Evolutionary conservation across 164 flowering plant species (phyloP).

Genomic region (Annona cherimola): DNA sequence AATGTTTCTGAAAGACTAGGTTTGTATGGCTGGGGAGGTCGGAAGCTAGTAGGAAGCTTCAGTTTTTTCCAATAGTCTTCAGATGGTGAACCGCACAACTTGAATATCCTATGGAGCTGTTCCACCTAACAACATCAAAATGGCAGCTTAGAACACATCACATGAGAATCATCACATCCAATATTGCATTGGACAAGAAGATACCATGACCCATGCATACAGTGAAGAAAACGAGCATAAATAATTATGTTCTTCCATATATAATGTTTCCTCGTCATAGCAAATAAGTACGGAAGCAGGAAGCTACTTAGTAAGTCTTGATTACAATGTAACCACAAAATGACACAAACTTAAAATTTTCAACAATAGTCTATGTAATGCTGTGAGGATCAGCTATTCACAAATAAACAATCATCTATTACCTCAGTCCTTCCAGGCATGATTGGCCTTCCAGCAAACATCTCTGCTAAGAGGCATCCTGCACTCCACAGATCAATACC

Average conservation of each 20-base stretch:
- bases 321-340: background rate
- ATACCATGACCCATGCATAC: background rate
- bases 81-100: constrained; percentile 71
- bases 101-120: constrained; percentile 67
- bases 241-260: background rate
- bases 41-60: constrained; percentile 43
- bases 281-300: background rate
- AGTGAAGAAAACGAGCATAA: background rate
- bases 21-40: constrained; percentile 51
- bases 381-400: background rate
- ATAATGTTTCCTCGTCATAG: background rate
- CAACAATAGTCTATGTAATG: background rate
- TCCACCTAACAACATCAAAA: constrained; percentile 44
- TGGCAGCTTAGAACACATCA: background rate
- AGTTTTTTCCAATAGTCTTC: constrained; percentile 62
- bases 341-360: background rate
- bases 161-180: background rate
- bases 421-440: constrained; percentile 78
- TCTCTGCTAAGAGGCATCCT: constrained; percentile 68
- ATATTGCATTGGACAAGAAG: background rate
- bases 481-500: constrained; percentile 81
- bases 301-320: background rate
- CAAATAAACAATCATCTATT: constrained; percentile 5
- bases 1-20: constrained; percentile 41
- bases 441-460: constrained; percentile 59